Evolutionary conservation across 805 yeast genomes (phyloP).

Genomic region (Candida khao-thaluensis): DNA sequence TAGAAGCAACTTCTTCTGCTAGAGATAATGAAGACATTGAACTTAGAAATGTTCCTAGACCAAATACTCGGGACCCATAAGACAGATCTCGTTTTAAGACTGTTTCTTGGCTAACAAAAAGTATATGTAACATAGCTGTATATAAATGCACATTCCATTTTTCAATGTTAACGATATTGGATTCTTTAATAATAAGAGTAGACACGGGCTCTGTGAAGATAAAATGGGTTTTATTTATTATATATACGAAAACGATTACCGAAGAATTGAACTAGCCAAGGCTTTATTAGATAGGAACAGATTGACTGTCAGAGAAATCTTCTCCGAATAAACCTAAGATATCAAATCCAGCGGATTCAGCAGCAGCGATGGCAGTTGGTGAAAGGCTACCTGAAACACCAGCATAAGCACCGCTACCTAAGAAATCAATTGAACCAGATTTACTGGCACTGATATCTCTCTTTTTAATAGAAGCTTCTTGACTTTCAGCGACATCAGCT

Average conservation of each 20-base stretch:
- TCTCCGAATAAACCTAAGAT: conserved; percentile 14
- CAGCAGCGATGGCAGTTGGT: conserved; percentile 7
- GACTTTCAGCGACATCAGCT: conserved; percentile 4
- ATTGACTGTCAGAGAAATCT: not conserved
- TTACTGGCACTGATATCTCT: conserved; percentile 8
- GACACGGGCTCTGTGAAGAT: too few relatives aligned
- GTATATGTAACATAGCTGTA: conserved; percentile 1
- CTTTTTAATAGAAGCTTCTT: not conserved
- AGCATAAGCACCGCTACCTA: conserved; percentile 9
- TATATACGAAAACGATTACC: too few relatives aligned
- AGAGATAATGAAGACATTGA: conserved; percentile 7
- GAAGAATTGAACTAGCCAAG: too few relatives aligned
- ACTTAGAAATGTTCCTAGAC: conserved; percentile 9
- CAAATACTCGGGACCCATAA: too few relatives aligned
- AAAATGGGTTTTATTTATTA: too few relatives aligned
- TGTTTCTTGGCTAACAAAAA: too few relatives aligned
- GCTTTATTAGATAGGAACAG: conserved; percentile 11
- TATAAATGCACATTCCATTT: too few relatives aligned
- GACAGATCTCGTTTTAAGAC: too few relatives aligned
- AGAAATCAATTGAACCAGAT: not conserved
- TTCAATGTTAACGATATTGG: too few relatives aligned
- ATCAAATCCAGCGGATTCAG: conserved; percentile 16
- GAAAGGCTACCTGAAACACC: conserved; percentile 12
- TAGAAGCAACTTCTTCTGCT: conserved; percentile 10
- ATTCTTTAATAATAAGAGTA: too few relatives aligned